A percentile compares a stretch with the other conserved stretches of the same genome.
Conservation (phyloP, 805 yeast species). For the Ogataea nakhonphanomensis region DNA sequence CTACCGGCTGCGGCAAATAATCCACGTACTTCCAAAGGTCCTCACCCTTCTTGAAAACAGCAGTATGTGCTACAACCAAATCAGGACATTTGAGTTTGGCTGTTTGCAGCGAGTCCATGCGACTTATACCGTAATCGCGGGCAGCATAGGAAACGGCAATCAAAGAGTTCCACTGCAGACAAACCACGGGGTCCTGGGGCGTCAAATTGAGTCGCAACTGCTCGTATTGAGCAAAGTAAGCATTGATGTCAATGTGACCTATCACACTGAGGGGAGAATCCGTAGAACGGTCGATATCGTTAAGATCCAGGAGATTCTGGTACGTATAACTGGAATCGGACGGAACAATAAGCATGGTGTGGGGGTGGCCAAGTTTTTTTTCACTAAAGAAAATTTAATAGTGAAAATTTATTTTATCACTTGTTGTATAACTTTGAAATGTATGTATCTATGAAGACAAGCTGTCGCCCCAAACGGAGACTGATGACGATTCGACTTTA, state of each 20-base stretch:
- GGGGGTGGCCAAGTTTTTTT: constrained; percentile 4
- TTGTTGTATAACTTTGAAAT: constrained; percentile 5
- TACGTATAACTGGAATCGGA: constrained; percentile 36
- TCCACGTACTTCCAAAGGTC: constrained; percentile 74
- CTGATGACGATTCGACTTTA: constrained; percentile 60
- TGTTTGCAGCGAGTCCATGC: constrained; percentile 69
- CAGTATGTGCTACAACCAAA: constrained; percentile 82
- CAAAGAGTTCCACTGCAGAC: constrained; percentile 87
- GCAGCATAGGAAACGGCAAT: constrained; percentile 94
- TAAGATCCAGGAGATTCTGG: constrained; percentile 47
- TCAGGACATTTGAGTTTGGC: constrained; percentile 77
- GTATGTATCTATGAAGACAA: constrained; percentile 48
- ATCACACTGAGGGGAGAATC: constrained; percentile 71
- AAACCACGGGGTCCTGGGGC: constrained; percentile 78
- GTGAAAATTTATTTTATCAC: neutral
- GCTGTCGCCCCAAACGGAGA: constrained; percentile 76
- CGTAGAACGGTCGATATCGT: constrained; percentile 46
- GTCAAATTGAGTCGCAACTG: constrained; percentile 66
- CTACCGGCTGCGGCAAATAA: constrained; percentile 53
- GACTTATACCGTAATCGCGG: constrained; percentile 69
- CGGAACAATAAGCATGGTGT: constrained; percentile 11
- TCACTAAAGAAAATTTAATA: neutral
- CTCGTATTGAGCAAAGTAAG: constrained; percentile 94
- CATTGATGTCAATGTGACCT: constrained; percentile 87
- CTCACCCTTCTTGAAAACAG: constrained; percentile 87